phyloP scores from a whole-genome alignment of 1,284 basidiomycete species.

The Sphaerobolus stellatus region DNA sequence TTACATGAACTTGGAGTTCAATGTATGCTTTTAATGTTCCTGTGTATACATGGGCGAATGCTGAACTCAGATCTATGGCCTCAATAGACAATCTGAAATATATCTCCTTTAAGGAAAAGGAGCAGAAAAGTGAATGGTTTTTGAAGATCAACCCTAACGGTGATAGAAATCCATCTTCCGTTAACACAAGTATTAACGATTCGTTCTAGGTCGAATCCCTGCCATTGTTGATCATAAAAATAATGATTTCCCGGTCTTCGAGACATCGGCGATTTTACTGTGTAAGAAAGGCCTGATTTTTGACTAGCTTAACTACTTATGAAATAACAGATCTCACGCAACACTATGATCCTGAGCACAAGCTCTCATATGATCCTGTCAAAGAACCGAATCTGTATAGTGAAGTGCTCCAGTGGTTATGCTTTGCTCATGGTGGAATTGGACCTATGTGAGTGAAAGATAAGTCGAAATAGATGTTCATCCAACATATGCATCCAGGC shows the following conservation, averaged over 20 bases:
- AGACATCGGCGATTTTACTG: constrained; percentile 26
- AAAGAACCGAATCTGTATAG: constrained; percentile 23
- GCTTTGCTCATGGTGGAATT: constrained; percentile 19
- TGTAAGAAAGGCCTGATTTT: constrained; percentile 11
- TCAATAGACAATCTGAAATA: constrained; percentile 8
- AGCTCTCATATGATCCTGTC: constrained; percentile 24
- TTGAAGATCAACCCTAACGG: constrained; percentile 6
- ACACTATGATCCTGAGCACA: constrained; percentile 23
- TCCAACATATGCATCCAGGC: not conserved
- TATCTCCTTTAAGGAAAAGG: constrained; percentile 7
- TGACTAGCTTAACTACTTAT: not conserved
- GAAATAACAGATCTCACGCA: constrained; percentile 1
- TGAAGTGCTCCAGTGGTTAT: constrained; percentile 26
- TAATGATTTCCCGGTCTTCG: constrained; percentile 26
- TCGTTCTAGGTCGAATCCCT: constrained; percentile 19
- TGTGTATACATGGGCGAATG: not conserved
- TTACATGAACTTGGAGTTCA: constrained; percentile 7
- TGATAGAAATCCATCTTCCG: not conserved
- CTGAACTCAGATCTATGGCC: not conserved
- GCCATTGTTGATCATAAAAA: constrained; percentile 29
- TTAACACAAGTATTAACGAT: not conserved
- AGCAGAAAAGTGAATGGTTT: constrained; percentile 12
- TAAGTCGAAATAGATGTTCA: no score
- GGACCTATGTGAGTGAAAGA: constrained; percentile 6
- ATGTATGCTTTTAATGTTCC: not conserved